These are phyloP conservation scores for Russula sp. DNA, from an alignment of 768 basidiomycete genomes.

Conservation along the genomic window DNA sequence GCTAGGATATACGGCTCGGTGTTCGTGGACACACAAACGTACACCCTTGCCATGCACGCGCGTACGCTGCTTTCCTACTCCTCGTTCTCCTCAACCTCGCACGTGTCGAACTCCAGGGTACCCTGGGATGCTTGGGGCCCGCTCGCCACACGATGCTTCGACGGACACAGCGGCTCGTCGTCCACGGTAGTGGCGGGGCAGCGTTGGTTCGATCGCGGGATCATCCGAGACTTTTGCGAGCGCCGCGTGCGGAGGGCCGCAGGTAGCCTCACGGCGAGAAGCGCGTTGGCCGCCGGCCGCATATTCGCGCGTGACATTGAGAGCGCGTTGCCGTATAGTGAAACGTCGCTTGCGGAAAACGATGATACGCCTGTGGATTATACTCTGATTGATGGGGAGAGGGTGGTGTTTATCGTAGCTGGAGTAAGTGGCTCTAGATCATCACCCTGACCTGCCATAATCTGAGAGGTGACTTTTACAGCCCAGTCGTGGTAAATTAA, in stretches of 20 bases:
- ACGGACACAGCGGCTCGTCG: not conserved
- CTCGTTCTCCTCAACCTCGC: not conserved
- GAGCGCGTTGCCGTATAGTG: not conserved
- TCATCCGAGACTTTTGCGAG: slow-evolving; percentile 4
- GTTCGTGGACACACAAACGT: not conserved
- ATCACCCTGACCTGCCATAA: not conserved
- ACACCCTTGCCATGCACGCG: slow-evolving; percentile 1
- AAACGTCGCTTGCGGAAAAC: not conserved
- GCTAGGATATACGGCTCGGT: not conserved
- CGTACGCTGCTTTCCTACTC: not conserved
- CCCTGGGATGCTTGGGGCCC: slow-evolving; percentile 1
- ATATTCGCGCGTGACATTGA: not conserved
- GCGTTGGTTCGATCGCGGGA: not conserved
- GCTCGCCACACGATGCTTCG: not conserved
- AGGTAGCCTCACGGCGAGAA: not conserved
- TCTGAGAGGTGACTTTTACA: not conserved
- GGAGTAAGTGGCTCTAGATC: not conserved
- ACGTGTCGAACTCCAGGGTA: not conserved
- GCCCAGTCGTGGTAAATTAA: not conserved
- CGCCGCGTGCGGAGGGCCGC: not conserved
- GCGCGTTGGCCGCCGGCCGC: not conserved
- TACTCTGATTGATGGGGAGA: slow-evolving; percentile 4
- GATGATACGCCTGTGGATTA: not conserved
- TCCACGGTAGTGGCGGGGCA: not conserved
- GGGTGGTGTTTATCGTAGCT: not conserved